Evolutionary conservation across 2,329 filamentous ascomycete species (phyloP).

Genomic region (Reticulascus tulasneorum): DNA sequence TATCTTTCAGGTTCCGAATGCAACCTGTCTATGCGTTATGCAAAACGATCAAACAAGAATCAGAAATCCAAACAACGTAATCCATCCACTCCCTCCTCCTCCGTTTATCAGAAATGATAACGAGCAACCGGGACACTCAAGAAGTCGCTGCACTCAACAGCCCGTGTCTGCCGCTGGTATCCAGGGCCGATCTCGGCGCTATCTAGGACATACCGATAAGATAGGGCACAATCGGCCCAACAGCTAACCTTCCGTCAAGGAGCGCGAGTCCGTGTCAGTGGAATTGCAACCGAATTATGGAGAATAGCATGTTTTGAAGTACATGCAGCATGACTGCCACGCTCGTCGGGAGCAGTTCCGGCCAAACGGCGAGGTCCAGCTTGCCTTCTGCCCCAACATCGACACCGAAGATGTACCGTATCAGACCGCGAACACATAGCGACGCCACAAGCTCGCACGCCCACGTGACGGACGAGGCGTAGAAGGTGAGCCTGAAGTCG

Average conservation of each 20-base stretch:
- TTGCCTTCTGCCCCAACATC: slow-evolving; percentile 62
- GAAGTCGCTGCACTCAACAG: too few relatives aligned
- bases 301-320: slow-evolving; percentile 69
- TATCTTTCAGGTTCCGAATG: too few relatives aligned
- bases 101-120: too few relatives aligned
- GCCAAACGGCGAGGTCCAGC: slow-evolving; percentile 61
- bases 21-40: too few relatives aligned
- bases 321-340: slow-evolving; percentile 65
- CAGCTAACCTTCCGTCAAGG: too few relatives aligned
- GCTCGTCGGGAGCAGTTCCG: slow-evolving; percentile 62
- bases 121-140: too few relatives aligned
- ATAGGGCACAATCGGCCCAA: background rate
- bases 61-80: too few relatives aligned
- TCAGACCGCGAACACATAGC: slow-evolving; percentile 54
- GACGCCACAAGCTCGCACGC: slow-evolving; percentile 62
- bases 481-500: slow-evolving; percentile 61
- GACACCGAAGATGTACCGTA: slow-evolving; percentile 55
- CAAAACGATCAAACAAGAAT: too few relatives aligned
- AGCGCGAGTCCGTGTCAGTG: slow-evolving; percentile 10
- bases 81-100: too few relatives aligned
- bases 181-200: too few relatives aligned
- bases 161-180: slow-evolving; percentile 1
- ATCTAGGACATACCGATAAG: background rate
- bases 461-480: slow-evolving; percentile 62
- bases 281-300: slow-evolving; percentile 63